phyloP scores from a whole-genome alignment of 2,329 filamentous ascomycete species.

The Salinomyces thailandicus region DNA sequence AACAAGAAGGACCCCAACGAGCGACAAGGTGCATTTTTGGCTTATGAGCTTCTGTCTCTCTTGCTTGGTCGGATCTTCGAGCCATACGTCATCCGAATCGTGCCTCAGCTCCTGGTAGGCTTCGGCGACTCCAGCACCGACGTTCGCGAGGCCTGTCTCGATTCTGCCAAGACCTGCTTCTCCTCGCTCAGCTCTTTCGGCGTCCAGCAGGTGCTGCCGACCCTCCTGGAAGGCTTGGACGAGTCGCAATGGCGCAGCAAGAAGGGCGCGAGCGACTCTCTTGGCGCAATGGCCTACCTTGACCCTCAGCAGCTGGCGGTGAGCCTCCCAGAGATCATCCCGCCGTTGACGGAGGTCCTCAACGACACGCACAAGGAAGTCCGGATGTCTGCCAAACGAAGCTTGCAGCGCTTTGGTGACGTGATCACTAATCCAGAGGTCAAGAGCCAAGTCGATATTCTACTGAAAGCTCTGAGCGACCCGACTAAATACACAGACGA shows the following conservation, averaged over 20 bases:
- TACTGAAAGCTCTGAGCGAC: slow-evolving; percentile 93
- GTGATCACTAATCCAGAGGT: slow-evolving; percentile 98
- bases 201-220: slow-evolving; percentile 88
- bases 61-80: slow-evolving; percentile 85
- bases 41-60: slow-evolving; percentile 79
- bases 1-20: slow-evolving; percentile 90
- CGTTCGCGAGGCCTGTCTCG: slow-evolving; percentile 84
- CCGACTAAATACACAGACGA: slow-evolving; percentile 96
- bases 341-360: slow-evolving; percentile 81
- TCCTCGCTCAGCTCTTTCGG: slow-evolving; percentile 87
- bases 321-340: slow-evolving; percentile 92
- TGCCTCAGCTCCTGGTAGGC: slow-evolving; percentile 76
- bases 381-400: slow-evolving; percentile 80
- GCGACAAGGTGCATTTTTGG: slow-evolving; percentile 77
- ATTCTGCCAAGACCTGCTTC: slow-evolving; percentile 90
- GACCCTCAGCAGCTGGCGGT: slow-evolving; percentile 88
- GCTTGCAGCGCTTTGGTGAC: slow-evolving; percentile 93
- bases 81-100: slow-evolving; percentile 90
- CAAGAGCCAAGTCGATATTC: slow-evolving; percentile 78
- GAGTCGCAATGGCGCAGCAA: slow-evolving; percentile 97
- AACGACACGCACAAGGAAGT: slow-evolving; percentile 99
- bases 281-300: slow-evolving; percentile 97
- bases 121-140: slow-evolving; percentile 84
- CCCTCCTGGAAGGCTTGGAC: slow-evolving; percentile 80
- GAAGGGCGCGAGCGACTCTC: slow-evolving; percentile 89